Percentiles rank a stretch among this genome's conserved stretches.
Conservation (phyloP, 2,329 filamentous ascomycete species). For the Aspergillus quadricinctus region DNA sequence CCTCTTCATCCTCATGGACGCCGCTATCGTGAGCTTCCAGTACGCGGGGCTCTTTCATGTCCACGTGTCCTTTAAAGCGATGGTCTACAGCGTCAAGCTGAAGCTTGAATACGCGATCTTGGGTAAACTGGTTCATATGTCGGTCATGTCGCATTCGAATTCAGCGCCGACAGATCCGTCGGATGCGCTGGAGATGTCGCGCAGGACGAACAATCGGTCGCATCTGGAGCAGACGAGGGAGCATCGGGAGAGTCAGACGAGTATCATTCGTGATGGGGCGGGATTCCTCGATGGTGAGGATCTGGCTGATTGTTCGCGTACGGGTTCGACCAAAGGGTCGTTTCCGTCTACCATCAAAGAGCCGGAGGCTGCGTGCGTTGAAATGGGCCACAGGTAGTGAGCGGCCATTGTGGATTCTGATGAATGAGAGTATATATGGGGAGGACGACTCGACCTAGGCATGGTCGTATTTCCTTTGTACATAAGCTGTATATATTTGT, state of each 20-base stretch:
- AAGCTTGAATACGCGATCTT: slow-evolving; percentile 54
- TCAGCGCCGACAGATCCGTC: neutral
- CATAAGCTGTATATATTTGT: neutral
- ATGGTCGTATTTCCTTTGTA: neutral
- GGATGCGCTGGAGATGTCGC: neutral
- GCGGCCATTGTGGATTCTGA: neutral
- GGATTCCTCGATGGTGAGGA: neutral
- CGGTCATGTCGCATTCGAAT: neutral
- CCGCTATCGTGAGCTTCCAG: slow-evolving; percentile 37
- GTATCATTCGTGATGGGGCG: neutral
- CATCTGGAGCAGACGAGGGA: neutral
- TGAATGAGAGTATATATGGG: neutral
- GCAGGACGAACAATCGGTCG: neutral
- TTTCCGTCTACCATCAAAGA: neutral
- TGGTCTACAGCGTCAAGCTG: slow-evolving; percentile 33
- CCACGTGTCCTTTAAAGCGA: slow-evolving; percentile 38
- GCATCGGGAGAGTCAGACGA: neutral
- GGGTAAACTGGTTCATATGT: slow-evolving; percentile 37
- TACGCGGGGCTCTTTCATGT: slow-evolving; percentile 38
- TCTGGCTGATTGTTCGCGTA: neutral
- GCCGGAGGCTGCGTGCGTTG: neutral
- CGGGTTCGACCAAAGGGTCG: neutral
- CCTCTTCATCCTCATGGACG: slow-evolving; percentile 45
- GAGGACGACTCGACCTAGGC: no score
- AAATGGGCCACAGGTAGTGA: neutral